phyloP scores from a whole-genome alignment of 2,329 filamentous ascomycete species.

The Sporothrix globosa region DNA sequence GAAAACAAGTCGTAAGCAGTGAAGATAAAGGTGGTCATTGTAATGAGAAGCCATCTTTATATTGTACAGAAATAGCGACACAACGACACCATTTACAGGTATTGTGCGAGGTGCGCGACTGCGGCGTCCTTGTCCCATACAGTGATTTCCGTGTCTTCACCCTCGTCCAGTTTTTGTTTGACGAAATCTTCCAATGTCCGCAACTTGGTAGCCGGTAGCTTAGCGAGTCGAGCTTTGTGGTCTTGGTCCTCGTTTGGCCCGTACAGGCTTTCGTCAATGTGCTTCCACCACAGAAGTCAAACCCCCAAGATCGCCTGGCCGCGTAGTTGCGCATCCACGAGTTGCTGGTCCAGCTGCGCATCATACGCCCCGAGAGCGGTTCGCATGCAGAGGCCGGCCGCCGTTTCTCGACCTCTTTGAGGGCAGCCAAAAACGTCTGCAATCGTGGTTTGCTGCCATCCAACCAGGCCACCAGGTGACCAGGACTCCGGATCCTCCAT shows the following conservation, averaged over 20 bases:
- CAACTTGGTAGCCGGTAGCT: no score
- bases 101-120: no score
- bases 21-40: no score
- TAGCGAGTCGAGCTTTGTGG: no score
- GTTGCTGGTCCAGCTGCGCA: conserved; percentile 39
- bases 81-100: no score
- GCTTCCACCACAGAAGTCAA: conserved; percentile 41
- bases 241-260: conserved; percentile 35
- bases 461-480: conserved; percentile 37
- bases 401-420: conserved; percentile 37
- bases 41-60: no score
- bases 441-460: conserved; percentile 43
- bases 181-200: no score
- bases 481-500: conserved; percentile 44
- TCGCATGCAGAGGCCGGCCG: not conserved
- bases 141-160: no score
- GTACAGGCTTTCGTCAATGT: conserved; percentile 38
- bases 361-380: conserved; percentile 37
- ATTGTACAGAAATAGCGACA: no score
- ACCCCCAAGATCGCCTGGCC: conserved; percentile 40
- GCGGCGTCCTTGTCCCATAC: no score
- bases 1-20: no score
- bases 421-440: conserved; percentile 42
- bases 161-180: no score
- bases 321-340: conserved; percentile 40